Base-by-base conservation (phyloP, 2,329 filamentous ascomycete genomes). In the Epichloe hybrida region DNA sequence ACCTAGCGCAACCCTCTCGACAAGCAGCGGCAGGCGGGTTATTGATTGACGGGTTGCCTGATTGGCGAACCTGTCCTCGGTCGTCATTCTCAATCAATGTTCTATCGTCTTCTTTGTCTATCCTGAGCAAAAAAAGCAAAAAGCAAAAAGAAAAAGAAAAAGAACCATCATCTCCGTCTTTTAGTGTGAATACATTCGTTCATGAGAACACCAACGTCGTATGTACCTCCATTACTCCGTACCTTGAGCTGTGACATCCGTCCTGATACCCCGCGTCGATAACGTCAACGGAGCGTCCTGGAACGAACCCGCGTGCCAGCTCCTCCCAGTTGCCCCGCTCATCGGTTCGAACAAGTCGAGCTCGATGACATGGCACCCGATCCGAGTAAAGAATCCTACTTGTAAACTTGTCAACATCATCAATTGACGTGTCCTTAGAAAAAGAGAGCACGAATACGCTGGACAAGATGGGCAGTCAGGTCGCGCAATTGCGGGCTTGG, bases 401-500 rank as follows among this genome's bases (percentile, higher is more conserved):
- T 13, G 15, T 13, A 17, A 15, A 35, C 13, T 6, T 15, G 20
- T 23, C 20, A 43, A n/a, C 39, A 37, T 43, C 39, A n/a, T 40
- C 7, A 27, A 36, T 27, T 17, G 34, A 34, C 39, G 17, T 27
- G n/a, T 27, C 47, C 15, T 11, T 37, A 7, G 8, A 15, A 36
- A 13, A 8, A 9, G 31, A 31, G 15, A 20, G 38, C 17, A 36
- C 7, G 9, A 6, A 35, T 3, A 31, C 35, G 15, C 36, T n/a
- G 17, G 51, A 57, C 12, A 46, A 20, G n/a, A 65, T 65, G 62
- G 55, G 55, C 3, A 54, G 50, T 27, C 44, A 50, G 38, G 54
- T 45, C 27, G 53, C 63, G 37, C 62, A 60, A 48, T 55, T 55
- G 8, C 61, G 61, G 35, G 59, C 61, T 15, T 81, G 77, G 77